phyloP scores from a whole-genome alignment of 257 asterid species.

The Parsonsia alboflavescens region DNA sequence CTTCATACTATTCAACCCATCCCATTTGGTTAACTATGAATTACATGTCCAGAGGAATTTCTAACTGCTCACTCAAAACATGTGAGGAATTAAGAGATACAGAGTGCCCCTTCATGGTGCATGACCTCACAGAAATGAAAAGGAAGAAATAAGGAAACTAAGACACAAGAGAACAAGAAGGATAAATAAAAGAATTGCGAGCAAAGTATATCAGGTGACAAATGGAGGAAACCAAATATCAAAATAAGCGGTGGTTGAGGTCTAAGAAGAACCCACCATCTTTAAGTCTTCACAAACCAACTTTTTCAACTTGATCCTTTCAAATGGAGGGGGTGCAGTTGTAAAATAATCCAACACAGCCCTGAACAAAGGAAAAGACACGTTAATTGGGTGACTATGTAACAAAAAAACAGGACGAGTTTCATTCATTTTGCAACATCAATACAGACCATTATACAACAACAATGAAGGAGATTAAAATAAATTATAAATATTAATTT shows the following conservation, averaged over 20 bases:
- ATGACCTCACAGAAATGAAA: neutral
- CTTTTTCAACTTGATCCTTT: conserved; percentile 47
- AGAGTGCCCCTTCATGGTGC: neutral
- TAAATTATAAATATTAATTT: neutral
- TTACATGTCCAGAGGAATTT: neutral
- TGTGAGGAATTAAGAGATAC: neutral
- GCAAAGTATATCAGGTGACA: neutral
- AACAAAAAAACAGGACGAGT: neutral
- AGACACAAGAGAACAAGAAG: neutral
- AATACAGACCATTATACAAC: neutral
- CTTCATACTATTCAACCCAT: neutral
- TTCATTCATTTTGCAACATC: neutral
- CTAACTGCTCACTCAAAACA: neutral
- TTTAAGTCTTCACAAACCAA: conserved; percentile 31
- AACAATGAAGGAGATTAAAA: neutral
- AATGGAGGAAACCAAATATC: conserved; percentile 3
- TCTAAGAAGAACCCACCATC: conserved; percentile 33
- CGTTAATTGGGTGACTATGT: neutral
- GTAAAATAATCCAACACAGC: conserved; percentile 55
- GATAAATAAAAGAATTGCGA: neutral
- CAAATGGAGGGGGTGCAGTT: conserved; percentile 82
- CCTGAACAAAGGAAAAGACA: conserved; percentile 42
- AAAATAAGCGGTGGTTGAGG: neutral
- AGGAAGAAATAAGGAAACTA: neutral
- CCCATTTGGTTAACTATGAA: neutral